Conservation (phyloP, 805 yeast species). For the Danielia reshetovae region DNA sequence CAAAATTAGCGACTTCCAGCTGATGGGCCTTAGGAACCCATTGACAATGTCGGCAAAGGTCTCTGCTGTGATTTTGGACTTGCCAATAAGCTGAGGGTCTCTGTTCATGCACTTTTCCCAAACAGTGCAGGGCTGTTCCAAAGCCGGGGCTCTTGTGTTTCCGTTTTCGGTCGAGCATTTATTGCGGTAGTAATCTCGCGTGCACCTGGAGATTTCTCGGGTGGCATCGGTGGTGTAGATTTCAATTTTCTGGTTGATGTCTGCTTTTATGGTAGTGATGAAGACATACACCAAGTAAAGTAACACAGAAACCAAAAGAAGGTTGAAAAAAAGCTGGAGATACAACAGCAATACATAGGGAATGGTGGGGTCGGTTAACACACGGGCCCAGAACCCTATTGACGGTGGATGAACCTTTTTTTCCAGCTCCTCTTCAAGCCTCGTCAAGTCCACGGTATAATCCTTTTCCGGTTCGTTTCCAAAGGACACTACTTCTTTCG, state of each 20-base stretch:
- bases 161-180: slow-evolving; percentile 56
- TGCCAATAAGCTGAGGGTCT: slow-evolving; percentile 65
- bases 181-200: slow-evolving; percentile 65
- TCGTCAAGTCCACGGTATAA: slow-evolving; percentile 1
- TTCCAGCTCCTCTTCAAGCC: not conserved
- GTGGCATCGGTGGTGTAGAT: slow-evolving; percentile 55
- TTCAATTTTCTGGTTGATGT: slow-evolving; percentile 68
- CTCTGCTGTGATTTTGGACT: slow-evolving; percentile 72
- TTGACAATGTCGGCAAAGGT: slow-evolving; percentile 80
- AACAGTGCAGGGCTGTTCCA: slow-evolving; percentile 61
- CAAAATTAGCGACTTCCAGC: slow-evolving; percentile 61
- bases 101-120: slow-evolving; percentile 84
- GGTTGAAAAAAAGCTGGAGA: slow-evolving; percentile 59
- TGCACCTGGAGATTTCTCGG: slow-evolving; percentile 65
- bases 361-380: slow-evolving; percentile 37
- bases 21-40: slow-evolving; percentile 67
- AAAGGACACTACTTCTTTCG: slow-evolving; percentile 7
- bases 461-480: not conserved
- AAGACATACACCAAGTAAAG: slow-evolving; percentile 50
- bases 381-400: not conserved
- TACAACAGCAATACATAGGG: slow-evolving; percentile 61
- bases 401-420: not conserved
- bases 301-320: slow-evolving; percentile 46
- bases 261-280: slow-evolving; percentile 54
- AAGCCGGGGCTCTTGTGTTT: slow-evolving; percentile 60